Base-by-base conservation (phyloP, 345 rosid species). In the Linum trigynum region DNA sequence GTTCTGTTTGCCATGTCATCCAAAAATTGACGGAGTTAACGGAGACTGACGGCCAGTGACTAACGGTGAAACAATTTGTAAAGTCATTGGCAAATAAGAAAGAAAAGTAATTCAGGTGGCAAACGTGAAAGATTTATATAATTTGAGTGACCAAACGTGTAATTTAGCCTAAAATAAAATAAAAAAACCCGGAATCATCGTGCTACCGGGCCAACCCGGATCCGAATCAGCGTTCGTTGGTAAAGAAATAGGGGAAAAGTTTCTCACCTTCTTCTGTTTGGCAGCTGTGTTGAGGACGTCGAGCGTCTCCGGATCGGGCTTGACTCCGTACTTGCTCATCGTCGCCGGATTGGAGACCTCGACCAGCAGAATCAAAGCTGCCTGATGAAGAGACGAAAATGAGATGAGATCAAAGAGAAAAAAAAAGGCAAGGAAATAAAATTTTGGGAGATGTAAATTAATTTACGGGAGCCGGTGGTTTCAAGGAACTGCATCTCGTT, bases 401-500 rank as follows among this genome's bases (percentile, higher is more conserved):
- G 9, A 62, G 59, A 15, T 15, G 3, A 2, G 32, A 1, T 62
- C 64, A 63, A 6, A 57, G 59, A 62, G 48, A 62, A 43, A 67
- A 8, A 50, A 17, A 6, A 35, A 10, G 7, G 23, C 35, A 15
- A 5, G 23, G 38, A 5, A 11, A 50, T 14, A 55, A 7, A 38
- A 6, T n/a, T 32, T 48, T 17, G 50, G 39, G 9, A 11, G 1
- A 7, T 11, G 3, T 1, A 1, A 11, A 51, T 16, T 5, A 2
- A 53, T 43, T 35, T 83, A 92, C 98, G 98, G 53, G 96, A 83
- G 43, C 98, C 98, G 41, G 86, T 83, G 81, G 61, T 77, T 66
- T 67, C 86, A 97, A 97, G 90, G 68, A 92, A 96, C 81, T 86
- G 96, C 79, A 78, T 75, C 89, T 88, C 96, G 66, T 97, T 96